These are phyloP conservation scores for Phytophthora colocasiae DNA, from an alignment of 352 stramenopile genomes.

Conservation along the genomic window DNA sequence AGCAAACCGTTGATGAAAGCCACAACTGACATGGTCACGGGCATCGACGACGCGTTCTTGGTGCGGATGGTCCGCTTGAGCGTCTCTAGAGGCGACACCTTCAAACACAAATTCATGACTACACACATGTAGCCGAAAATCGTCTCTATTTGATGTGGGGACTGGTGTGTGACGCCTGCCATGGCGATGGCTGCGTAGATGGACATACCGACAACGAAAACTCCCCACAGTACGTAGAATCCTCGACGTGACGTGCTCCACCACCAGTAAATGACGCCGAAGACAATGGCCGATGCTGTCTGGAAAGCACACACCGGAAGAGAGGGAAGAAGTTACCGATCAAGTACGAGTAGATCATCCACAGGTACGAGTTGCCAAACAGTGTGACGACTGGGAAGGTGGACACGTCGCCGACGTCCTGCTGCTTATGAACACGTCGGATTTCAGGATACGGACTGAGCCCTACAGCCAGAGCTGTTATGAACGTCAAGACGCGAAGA, in stretches of 20 bases:
- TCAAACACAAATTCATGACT: conserved; percentile 34
- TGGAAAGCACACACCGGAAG: conserved; percentile 29
- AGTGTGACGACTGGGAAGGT: conserved; percentile 38
- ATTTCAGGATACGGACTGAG: conserved; percentile 32
- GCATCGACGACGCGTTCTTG: conserved; percentile 40
- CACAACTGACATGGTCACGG: conserved; percentile 34
- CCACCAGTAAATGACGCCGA: conserved; percentile 22
- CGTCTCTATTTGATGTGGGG: conserved; percentile 30
- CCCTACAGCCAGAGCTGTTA: conserved; percentile 28
- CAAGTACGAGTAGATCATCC: conserved; percentile 38
- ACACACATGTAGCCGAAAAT: conserved; percentile 36
- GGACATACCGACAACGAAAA: conserved; percentile 6
- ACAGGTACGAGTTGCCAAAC: conserved; percentile 33
- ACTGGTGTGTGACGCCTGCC: conserved; percentile 28
- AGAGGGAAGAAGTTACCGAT: conserved; percentile 38
- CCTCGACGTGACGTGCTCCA: conserved; percentile 20
- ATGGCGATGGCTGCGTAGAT: conserved; percentile 33
- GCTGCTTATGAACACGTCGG: conserved; percentile 28
- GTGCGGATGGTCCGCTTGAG: conserved; percentile 36
- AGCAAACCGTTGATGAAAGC: conserved; percentile 34
- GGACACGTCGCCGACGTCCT: conserved; percentile 17
- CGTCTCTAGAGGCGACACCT: conserved; percentile 35
- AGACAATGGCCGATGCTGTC: conserved; percentile 24
- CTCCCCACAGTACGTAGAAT: conserved; percentile 29
- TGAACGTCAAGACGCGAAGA: conserved; percentile 30